Base-by-base conservation (phyloP, 768 basidiomycete genomes). In the Porpolomopsis calyptriformis region DNA sequence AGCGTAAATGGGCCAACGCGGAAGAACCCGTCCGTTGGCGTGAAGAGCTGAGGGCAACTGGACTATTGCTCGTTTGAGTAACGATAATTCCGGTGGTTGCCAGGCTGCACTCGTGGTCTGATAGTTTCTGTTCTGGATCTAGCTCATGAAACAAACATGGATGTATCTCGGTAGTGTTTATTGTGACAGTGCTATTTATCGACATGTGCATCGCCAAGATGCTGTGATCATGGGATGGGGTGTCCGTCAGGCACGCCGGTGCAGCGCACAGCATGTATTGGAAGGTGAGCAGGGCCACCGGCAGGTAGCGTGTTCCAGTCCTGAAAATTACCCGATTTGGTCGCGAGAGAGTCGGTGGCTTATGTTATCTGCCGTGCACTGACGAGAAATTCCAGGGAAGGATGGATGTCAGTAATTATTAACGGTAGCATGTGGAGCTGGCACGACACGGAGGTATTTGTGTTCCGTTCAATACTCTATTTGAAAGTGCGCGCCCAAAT, bases 11-110 rank as follows among this genome's bases (percentile, higher is more conserved):
- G 23, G 44, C 54, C 31, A 43, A 50, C 45, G 52, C 44, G 14
- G 53, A 46, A 5, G 59, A 53, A 31, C 63, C 70, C 9, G 77
- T 87, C 37, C 67, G 69, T 49, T 89, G 86, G 85, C 71, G 82
- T 27, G 62, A 69, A 46, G 64, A 69, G 12, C 70, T 86, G 63
- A 66, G 62, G 22, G 60, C 69, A 25, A 59, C 62, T 18, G 60
- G 73, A 42, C 71, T 83, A 57, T 66, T 83, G 43, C 73, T 88
- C 37, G 78, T 88, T 16, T 83, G 58, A 64, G 48, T 23, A 11
- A 14, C 29, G n/a, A 33, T 41, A 23, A 35, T 31, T 7, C 29
- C 14, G 29, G 29, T 31, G 29, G 29, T 31, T 31, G 29, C 29
- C 29, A 31, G 29, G 29, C 29, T 14, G 7, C 7, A 14, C 29